These are phyloP conservation scores for Colletotrichum camelliae DNA, from an alignment of 2,329 filamentous ascomycete species.

Conservation along the genomic window DNA sequence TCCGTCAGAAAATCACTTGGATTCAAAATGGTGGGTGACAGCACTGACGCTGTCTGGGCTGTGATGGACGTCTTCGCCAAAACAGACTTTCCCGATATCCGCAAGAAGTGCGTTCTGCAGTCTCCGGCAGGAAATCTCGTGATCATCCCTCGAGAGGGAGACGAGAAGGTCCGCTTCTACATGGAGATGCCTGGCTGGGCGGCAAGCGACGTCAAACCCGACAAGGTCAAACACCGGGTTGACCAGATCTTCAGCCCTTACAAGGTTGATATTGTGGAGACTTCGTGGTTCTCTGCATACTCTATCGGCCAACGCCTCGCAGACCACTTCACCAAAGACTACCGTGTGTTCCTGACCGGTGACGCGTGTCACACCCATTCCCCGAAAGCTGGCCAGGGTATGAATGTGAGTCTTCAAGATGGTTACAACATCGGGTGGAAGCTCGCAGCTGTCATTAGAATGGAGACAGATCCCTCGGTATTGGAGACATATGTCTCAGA, in stretches of 20 bases:
- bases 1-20: conserved; percentile 54
- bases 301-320: conserved; percentile 78
- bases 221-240: conserved; percentile 60
- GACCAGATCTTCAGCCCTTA: conserved; percentile 56
- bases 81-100: conserved; percentile 68
- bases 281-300: conserved; percentile 78
- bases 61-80: conserved; percentile 61
- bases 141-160: conserved; percentile 71
- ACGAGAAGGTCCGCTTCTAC: conserved; percentile 68
- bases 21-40: conserved; percentile 65
- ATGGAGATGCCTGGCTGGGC: conserved; percentile 65
- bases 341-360: conserved; percentile 75
- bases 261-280: conserved; percentile 65
- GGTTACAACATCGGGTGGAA: conserved; percentile 95
- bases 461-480: conserved; percentile 76
- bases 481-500: conserved; percentile 88
- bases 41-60: conserved; percentile 60
- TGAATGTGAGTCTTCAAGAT: conserved; percentile 81
- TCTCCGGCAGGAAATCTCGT: conserved; percentile 59
- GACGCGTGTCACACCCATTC: conserved; percentile 79
- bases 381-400: conserved; percentile 79
- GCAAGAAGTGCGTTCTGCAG: conserved; percentile 60
- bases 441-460: conserved; percentile 82
- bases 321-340: conserved; percentile 68
- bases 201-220: conserved; percentile 50